These are phyloP conservation scores for Quercus bicolor DNA, from an alignment of 306 rosid genomes.

Conservation along the genomic window DNA sequence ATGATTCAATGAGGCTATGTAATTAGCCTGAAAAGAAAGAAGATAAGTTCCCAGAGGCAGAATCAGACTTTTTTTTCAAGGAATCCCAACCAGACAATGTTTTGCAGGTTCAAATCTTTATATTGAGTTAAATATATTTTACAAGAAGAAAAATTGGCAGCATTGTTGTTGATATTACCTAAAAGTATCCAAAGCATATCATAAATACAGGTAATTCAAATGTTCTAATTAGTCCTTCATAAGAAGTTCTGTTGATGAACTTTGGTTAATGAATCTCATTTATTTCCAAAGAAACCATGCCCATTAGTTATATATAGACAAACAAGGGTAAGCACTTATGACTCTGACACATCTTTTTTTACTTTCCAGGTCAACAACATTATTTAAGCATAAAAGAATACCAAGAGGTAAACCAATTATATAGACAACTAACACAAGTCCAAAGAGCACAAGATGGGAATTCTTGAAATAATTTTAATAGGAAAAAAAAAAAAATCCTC, in stretches of 20 bases:
- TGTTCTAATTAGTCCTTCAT: not conserved
- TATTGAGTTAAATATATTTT: not conserved
- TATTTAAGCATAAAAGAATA: not conserved
- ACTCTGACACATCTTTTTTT: not conserved
- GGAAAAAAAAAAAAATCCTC: not conserved
- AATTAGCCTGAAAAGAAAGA: slow-evolving; percentile 49
- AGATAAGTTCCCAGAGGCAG: not conserved
- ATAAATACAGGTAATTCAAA: too few relatives aligned
- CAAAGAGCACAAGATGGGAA: not conserved
- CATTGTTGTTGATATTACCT: not conserved
- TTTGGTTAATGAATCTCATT: not conserved
- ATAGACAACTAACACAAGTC: not conserved
- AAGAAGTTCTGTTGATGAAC: not conserved
- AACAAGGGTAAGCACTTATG: not conserved
- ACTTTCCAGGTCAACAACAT: not conserved
- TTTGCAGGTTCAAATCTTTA: not conserved
- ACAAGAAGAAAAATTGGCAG: not conserved
- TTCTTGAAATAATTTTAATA: not conserved
- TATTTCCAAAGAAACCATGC: not conserved
- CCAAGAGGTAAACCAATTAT: not conserved
- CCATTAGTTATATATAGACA: not conserved
- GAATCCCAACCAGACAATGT: not conserved
- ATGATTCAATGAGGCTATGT: slow-evolving; percentile 70
- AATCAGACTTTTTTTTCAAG: not conserved
- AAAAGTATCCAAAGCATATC: too few relatives aligned